phyloP scores from a whole-genome alignment of 106 monocot species.

The Dendrobium officinale region DNA sequence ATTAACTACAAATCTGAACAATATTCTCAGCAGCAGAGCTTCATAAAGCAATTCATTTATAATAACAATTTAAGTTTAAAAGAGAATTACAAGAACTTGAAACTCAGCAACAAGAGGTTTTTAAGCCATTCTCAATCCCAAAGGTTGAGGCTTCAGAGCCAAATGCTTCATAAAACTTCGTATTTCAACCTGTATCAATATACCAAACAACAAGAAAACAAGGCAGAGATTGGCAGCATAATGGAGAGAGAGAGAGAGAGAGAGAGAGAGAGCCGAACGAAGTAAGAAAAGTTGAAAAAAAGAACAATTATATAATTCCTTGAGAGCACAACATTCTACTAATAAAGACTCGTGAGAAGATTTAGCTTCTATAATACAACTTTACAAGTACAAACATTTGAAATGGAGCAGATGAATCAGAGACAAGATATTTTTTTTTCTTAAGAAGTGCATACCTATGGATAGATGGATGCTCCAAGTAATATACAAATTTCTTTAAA shows the following conservation, averaged over 20 bases:
- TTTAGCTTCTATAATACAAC: constrained; percentile 1
- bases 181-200: background rate
- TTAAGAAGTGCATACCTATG: background rate
- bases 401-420: background rate
- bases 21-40: too few species aligned
- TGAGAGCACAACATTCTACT: background rate
- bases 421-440: background rate
- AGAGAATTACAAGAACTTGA: too few species aligned
- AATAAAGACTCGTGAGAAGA: background rate
- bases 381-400: background rate
- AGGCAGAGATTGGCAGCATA: background rate
- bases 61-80: too few species aligned
- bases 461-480: background rate
- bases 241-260: too few species aligned
- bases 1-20: too few species aligned
- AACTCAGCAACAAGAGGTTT: too few species aligned
- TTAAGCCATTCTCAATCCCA: too few species aligned
- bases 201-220: background rate
- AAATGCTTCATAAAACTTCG: too few species aligned
- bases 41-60: too few species aligned
- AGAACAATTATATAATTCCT: background rate
- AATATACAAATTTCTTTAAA: constrained; percentile 3
- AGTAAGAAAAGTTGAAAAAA: background rate
- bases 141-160: too few species aligned
- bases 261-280: too few species aligned